Evolutionary conservation across 108 stramenopile species (phyloP), one percentile per base, ranked within the genome.

Genomic region (Parietichytrium sp.): DNA sequence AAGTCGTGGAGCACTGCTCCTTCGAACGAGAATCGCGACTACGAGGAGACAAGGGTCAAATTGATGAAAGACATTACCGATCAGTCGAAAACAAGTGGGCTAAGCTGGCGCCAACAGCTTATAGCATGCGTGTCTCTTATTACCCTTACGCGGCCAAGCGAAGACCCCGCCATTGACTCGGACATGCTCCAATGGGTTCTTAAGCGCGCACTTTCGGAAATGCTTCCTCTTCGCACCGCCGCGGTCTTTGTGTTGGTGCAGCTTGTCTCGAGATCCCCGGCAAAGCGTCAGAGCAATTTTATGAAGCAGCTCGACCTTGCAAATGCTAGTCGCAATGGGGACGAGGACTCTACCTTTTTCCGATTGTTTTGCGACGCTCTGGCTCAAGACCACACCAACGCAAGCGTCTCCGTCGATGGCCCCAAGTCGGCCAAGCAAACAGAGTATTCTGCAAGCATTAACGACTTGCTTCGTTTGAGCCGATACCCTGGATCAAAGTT

Each of bases 361-460:
- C n/a, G 16, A 6, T 6, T 25, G 20, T 45, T 72, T 31, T 16
- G 23, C 16, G 61, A 72, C 38, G 45, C 61, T 16, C 61, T 72
- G 10, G 33, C 61, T 16, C 61, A 72, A 2, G 25, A 72, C 33
- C 61, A 72, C 3, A 72, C 38, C 42, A 72, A 72, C 42, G 61
- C 61, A 10, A 72, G 38, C 42, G 61, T 72, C 10, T 72, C 61
- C 13, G 61, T 72, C 38, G 61, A 72, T 25, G 61, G 61, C 0
- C 38, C 61, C 61, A 72, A 72, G 42, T 33, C 38, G 16, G 45
- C 45, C 61, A 72, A 72, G 3, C 61, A 72, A 72, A 18, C 61
- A 6, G 61, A 72, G 38, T 72, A 42, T 33, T 72, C 61, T 6
- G 61, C 61, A 10, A 42, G 61, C 33, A 42, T 72, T 23, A 42